Percentiles rank a stretch among this genome's conserved stretches.
These are phyloP conservation scores for Flaveria brownii DNA, from an alignment of 129 eudicot species.

Conservation along the genomic window DNA sequence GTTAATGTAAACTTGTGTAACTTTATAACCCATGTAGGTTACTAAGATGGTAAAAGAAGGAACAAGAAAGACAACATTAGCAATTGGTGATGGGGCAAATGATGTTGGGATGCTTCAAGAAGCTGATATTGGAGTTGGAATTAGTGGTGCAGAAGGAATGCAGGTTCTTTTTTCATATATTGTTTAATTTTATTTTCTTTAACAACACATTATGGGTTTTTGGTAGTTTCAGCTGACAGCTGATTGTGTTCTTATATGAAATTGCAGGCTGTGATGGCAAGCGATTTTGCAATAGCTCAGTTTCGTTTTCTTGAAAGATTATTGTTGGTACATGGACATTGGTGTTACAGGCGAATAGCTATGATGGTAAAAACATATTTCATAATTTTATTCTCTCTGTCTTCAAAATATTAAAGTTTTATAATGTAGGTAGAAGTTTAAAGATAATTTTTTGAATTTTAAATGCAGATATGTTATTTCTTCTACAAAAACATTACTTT, in stretches of 20 bases:
- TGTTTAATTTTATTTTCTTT: conserved; percentile 3
- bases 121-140: conserved; percentile 99
- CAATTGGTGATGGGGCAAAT: conserved; percentile 98
- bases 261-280: conserved; percentile 93
- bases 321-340: conserved; percentile 96
- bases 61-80: conserved; percentile 74
- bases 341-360: conserved; percentile 96
- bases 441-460: background rate
- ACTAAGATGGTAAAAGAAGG: conserved; percentile 89
- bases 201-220: background rate
- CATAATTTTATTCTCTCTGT: conserved; percentile 4
- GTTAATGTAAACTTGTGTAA: conserved; percentile 41
- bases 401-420: background rate
- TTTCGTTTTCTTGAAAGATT: conserved; percentile 88
- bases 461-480: conserved; percentile 90
- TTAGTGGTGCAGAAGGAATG: conserved; percentile 98
- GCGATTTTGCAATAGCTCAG: conserved; percentile 93
- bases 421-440: conserved; percentile 1
- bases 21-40: conserved; percentile 64
- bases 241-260: conserved; percentile 21
- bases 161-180: conserved; percentile 53
- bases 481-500: conserved; percentile 92
- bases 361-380: conserved; percentile 68
- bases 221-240: background rate
- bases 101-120: conserved; percentile 99